phyloP scores from a whole-genome alignment of 352 stramenopile genomes.

The Pythium volutum region DNA sequence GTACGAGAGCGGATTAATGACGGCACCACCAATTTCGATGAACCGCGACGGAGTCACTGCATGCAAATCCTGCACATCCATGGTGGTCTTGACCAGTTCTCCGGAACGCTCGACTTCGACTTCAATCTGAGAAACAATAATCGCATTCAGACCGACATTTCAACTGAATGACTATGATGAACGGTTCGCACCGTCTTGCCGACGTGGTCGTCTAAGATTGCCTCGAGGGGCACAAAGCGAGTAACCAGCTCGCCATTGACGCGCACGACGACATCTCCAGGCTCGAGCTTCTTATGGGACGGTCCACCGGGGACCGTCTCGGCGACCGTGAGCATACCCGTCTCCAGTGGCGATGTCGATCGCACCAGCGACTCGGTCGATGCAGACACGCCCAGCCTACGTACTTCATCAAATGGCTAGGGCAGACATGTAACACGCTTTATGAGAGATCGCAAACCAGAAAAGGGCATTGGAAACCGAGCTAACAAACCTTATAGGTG shows the following conservation, averaged over 20 bases:
- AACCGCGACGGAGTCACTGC: slow-evolving; percentile 81
- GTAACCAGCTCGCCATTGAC: slow-evolving; percentile 83
- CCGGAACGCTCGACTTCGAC: slow-evolving; percentile 83
- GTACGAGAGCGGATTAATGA: slow-evolving; percentile 90
- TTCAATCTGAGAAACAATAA: slow-evolving; percentile 41
- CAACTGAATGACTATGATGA: slow-evolving; percentile 19
- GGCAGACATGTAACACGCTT: not conserved
- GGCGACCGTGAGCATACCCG: slow-evolving; percentile 89
- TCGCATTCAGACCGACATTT: not conserved
- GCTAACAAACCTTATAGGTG: slow-evolving; percentile 60
- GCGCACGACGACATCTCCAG: slow-evolving; percentile 87
- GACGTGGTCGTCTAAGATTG: slow-evolving; percentile 77
- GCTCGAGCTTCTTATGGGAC: slow-evolving; percentile 74
- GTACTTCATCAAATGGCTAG: slow-evolving; percentile 88
- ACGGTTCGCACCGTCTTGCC: slow-evolving; percentile 41
- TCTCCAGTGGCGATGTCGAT: slow-evolving; percentile 75
- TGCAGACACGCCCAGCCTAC: slow-evolving; percentile 70
- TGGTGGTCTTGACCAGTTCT: slow-evolving; percentile 47
- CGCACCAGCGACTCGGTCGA: slow-evolving; percentile 80
- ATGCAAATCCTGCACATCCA: slow-evolving; percentile 86
- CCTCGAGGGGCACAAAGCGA: slow-evolving; percentile 85
- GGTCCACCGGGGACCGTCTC: slow-evolving; percentile 82
- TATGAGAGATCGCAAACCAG: not conserved
- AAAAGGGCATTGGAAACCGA: not conserved
- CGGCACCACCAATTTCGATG: slow-evolving; percentile 82